Evolutionary conservation across 1,284 basidiomycete genomes (phyloP).

Genomic region (Pseudozyma tsukubaensis): DNA sequence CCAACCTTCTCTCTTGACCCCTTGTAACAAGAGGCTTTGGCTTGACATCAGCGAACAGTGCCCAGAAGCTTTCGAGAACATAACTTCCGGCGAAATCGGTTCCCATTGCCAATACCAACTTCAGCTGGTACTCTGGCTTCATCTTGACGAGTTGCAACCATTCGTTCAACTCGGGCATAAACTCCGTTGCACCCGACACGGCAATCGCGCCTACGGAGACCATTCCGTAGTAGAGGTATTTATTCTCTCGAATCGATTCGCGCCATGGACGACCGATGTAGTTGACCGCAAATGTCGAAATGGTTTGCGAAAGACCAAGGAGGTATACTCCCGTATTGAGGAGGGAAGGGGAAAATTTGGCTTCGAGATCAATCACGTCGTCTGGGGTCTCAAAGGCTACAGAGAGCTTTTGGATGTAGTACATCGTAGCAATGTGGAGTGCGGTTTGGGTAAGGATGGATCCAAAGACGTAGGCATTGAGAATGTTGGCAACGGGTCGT

Average conservation of each 20-base stretch:
- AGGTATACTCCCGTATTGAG: constrained; percentile 67
- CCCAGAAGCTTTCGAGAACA: constrained; percentile 86
- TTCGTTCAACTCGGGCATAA: constrained; percentile 91
- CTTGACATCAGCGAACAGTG: constrained; percentile 86
- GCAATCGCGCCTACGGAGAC: constrained; percentile 59
- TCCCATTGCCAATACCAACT: constrained; percentile 76
- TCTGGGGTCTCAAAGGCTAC: constrained; percentile 55
- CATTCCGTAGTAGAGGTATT: constrained; percentile 65
- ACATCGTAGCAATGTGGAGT: constrained; percentile 64
- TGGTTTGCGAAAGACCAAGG: constrained; percentile 63
- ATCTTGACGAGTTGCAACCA: constrained; percentile 98
- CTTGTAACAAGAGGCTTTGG: constrained; percentile 70
- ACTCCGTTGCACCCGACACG: constrained; percentile 73
- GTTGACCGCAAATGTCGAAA: constrained; percentile 68
- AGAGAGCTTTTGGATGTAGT: constrained; percentile 57
- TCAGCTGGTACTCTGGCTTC: constrained; percentile 74
- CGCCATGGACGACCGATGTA: constrained; percentile 67
- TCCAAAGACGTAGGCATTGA: constrained; percentile 64
- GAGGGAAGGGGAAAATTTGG: constrained; percentile 64
- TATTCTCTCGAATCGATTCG: constrained; percentile 62
- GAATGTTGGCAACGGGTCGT: constrained; percentile 63
- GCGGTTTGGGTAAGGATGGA: constrained; percentile 65
- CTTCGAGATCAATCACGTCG: constrained; percentile 62
- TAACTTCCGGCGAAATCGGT: constrained; percentile 90
- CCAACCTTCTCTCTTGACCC: constrained; percentile 44